phyloP scores from a whole-genome alignment of 1,284 basidiomycete species.

The Irpex lacteus region DNA sequence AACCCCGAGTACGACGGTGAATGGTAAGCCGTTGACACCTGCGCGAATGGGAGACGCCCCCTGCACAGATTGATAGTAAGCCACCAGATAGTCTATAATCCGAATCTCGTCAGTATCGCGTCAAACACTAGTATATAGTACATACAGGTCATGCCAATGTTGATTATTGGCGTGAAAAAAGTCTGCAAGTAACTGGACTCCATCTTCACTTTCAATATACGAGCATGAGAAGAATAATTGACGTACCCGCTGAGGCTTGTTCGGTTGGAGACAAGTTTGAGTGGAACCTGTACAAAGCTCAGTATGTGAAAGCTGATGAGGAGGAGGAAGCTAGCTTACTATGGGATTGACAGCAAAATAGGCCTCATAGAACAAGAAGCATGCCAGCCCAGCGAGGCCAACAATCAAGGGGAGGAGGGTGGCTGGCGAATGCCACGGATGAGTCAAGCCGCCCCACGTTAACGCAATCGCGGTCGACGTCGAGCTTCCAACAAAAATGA shows the following conservation, averaged over 20 bases:
- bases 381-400: too few relatives aligned
- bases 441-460: too few relatives aligned
- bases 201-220: neutral
- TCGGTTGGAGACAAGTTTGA: neutral
- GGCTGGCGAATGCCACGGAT: too few relatives aligned
- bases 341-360: too few relatives aligned
- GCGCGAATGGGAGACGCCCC: constrained; percentile 34
- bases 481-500: too few relatives aligned
- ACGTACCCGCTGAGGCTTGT: neutral
- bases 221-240: neutral
- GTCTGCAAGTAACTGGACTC: constrained; percentile 23
- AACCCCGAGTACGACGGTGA: constrained; percentile 30
- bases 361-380: too few relatives aligned
- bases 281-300: neutral
- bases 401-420: too few relatives aligned
- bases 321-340: too few relatives aligned
- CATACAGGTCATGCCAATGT: neutral
- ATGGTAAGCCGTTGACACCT: constrained; percentile 37
- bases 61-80: constrained; percentile 42
- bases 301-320: too few relatives aligned
- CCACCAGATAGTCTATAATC: constrained; percentile 26
- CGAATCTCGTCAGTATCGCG: neutral
- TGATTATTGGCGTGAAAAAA: constrained; percentile 21
- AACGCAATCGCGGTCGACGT: too few relatives aligned
- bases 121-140: neutral